phyloP scores from a whole-genome alignment of 805 yeast genomes.

The Millerozyma miso region DNA sequence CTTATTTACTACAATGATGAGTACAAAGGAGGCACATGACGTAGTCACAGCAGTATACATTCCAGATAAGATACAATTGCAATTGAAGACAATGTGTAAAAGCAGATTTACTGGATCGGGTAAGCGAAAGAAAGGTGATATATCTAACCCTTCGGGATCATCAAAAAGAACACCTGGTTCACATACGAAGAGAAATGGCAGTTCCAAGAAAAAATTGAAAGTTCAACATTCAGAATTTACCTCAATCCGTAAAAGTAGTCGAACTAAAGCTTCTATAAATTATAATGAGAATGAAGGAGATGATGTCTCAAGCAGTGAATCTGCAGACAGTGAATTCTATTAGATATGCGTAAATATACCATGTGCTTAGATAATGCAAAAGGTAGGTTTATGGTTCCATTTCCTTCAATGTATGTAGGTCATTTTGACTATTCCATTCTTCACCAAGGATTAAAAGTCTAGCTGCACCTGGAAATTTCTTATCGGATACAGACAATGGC shows the following conservation, averaged over 20 bases:
- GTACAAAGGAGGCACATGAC: slow-evolving; percentile 53
- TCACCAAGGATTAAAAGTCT: slow-evolving; percentile 75
- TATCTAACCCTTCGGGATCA: background rate
- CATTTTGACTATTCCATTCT: slow-evolving; percentile 57
- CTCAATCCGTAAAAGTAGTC: slow-evolving; percentile 42
- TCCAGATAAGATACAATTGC: slow-evolving; percentile 41
- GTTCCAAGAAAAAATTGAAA: slow-evolving; percentile 5
- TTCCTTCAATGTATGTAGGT: slow-evolving; percentile 40
- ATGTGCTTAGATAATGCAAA: slow-evolving; percentile 4
- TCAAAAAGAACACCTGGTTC: slow-evolving; percentile 4
- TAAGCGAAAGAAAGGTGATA: slow-evolving; percentile 7
- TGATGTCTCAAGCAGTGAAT: slow-evolving; percentile 11
- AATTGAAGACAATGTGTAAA: slow-evolving; percentile 27
- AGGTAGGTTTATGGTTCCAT: slow-evolving; percentile 29
- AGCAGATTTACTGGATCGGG: slow-evolving; percentile 12
- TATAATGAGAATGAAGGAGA: slow-evolving; percentile 25
- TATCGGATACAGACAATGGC: slow-evolving; percentile 48
- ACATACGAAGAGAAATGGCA: background rate
- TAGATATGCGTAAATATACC: background rate
- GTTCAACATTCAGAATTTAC: slow-evolving; percentile 8
- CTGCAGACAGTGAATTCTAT: slow-evolving; percentile 1
- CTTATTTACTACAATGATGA: slow-evolving; percentile 56
- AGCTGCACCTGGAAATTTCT: slow-evolving; percentile 70
- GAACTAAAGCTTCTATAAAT: slow-evolving; percentile 29
- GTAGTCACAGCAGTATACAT: slow-evolving; percentile 54